Base-by-base conservation (phyloP, 1,139 yeast species). In the Zhuliangozyma parablackwelliae region DNA sequence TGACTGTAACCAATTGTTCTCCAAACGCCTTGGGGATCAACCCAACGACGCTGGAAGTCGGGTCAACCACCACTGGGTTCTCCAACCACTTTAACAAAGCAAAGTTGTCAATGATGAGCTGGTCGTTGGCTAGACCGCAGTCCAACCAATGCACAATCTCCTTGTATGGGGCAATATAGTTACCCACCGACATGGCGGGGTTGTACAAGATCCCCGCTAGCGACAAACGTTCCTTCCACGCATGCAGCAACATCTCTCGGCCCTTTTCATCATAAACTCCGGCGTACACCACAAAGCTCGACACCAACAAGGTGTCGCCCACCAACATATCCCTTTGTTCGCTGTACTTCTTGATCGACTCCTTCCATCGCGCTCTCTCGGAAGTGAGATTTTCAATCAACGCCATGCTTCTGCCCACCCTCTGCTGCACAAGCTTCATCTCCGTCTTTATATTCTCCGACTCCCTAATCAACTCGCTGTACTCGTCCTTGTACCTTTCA, bases 321-420 rank as follows among this genome's bases (percentile, higher is more conserved):
- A 79, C 65, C 6, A 87, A 51, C 12, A 65, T 57, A 23, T 67
- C 67, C 30, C 76, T 65, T 33, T 70, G 68, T 0, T 53, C 43
- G 10, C 65, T 68, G 51, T 83, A 89, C 26, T 65, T 67, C 10
- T 61, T 57, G 12, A 82, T 72, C 31, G 80, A 77, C 2, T 49
- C 54, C 24, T 73, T 65, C 98, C 98, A 92, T 50, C 97, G 71
- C n/a, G 65, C 62, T 47, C 83, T 72, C 54, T 92, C 98, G 1
- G 63, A 57, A 0, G 82, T 72, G 43, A 92, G 65, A 46, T 76
- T 80, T 6, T 78, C 80, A 32, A 90, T 66, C 32, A 92, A 65
- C 20, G 65, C 57, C 39, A 75, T 62, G 45, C 96, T 84, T 36
- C 95, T 65, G 2, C 55, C 59, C 2, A 88, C 85, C 44, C 79